A percentile compares a stretch with the other conserved stretches of the same genome.
These are phyloP conservation scores for Rhytidiadelphus loreus DNA, from an alignment of 225 moss, liverwort and hornwort species.

Conservation along the genomic window DNA sequence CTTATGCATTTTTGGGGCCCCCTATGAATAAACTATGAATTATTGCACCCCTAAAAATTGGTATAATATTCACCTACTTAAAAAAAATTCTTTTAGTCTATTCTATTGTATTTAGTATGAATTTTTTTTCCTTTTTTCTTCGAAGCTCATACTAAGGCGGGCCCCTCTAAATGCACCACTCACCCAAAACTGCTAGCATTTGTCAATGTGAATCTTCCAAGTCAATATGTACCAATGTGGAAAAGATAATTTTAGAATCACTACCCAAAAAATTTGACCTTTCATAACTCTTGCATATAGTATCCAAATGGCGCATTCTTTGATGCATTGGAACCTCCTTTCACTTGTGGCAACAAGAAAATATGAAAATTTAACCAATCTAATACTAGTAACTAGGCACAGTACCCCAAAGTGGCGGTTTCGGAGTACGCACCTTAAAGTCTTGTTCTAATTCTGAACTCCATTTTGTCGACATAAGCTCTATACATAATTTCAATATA, in stretches of 20 bases:
- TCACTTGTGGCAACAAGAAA: too few relatives aligned
- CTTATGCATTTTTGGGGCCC: too few relatives aligned
- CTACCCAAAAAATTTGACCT: rapidly evolving
- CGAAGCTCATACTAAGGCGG: neutral
- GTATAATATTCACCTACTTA: neutral
- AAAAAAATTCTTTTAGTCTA: neutral
- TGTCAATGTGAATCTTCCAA: neutral
- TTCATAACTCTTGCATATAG: neutral
- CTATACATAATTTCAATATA: neutral
- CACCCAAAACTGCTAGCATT: neutral
- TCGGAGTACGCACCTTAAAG: too few relatives aligned
- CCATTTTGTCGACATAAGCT: neutral
- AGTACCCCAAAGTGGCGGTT: too few relatives aligned
- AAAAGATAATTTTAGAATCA: neutral
- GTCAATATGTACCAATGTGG: too few relatives aligned
- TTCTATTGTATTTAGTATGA: neutral
- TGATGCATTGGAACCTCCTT: too few relatives aligned
- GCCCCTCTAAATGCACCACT: neutral
- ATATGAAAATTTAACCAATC: too few relatives aligned
- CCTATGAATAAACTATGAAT: neutral
- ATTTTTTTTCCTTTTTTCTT: neutral
- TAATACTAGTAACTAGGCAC: rapidly evolving
- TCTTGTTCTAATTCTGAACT: neutral
- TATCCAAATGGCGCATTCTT: too few relatives aligned
- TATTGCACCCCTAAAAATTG: neutral